Evolutionary conservation across 768 basidiomycete species (phyloP).

Genomic region (Tricholomella constricta): DNA sequence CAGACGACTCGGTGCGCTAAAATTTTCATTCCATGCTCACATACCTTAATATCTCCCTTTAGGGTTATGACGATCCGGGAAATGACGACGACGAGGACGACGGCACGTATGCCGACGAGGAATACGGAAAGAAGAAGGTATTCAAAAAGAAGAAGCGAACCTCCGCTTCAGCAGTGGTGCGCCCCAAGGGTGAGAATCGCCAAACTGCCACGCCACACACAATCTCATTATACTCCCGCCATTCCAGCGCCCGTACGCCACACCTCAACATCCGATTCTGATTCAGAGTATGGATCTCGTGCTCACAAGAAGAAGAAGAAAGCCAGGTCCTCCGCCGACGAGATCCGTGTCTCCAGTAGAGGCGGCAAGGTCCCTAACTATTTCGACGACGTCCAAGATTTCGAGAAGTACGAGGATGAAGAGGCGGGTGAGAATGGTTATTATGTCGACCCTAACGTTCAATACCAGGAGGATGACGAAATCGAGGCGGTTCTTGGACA

Average conservation of each 20-base stretch:
- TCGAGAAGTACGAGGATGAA: constrained; percentile 70
- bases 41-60: constrained; percentile 21
- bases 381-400: constrained; percentile 78
- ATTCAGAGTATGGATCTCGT: constrained; percentile 84
- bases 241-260: constrained; percentile 51
- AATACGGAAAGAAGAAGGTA: constrained; percentile 70
- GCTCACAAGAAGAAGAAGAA: constrained; percentile 85
- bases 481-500: constrained; percentile 92
- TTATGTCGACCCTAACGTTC: constrained; percentile 53
- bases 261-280: constrained; percentile 69
- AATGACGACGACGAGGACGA: constrained; percentile 74
- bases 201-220: constrained; percentile 10
- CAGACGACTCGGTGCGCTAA: constrained; percentile 62
- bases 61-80: constrained; percentile 57
- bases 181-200: constrained; percentile 57
- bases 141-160: constrained; percentile 68
- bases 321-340: constrained; percentile 56
- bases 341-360: constrained; percentile 75
- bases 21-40: constrained; percentile 18
- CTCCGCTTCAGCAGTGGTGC: constrained; percentile 44
- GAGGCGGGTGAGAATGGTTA: constrained; percentile 59
- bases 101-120: constrained; percentile 77
- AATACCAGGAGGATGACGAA: constrained; percentile 75
- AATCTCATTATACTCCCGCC: constrained; percentile 22
- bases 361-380: constrained; percentile 85